Percentiles rank a stretch among this genome's conserved stretches.
These are phyloP conservation scores for Backusella psychrophila DNA, from an alignment of 192 early-diverging fungal genomes.

Conservation along the genomic window DNA sequence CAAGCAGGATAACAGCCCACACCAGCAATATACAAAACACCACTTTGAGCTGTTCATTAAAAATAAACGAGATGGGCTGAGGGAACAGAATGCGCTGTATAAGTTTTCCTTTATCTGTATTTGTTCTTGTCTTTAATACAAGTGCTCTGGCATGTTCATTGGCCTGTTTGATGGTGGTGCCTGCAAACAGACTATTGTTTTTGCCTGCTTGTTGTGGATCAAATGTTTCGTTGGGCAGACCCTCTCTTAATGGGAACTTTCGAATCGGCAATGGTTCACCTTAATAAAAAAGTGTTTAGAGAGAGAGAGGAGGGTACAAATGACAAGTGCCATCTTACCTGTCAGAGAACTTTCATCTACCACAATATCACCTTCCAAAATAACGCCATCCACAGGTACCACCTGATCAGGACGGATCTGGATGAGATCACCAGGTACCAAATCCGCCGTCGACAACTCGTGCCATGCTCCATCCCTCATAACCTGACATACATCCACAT, in stretches of 20 bases:
- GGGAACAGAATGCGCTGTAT: constrained; percentile 71
- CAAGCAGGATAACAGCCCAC: constrained; percentile 40
- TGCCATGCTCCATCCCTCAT: constrained; percentile 55
- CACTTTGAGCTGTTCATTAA: constrained; percentile 70
- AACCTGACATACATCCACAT: constrained; percentile 40
- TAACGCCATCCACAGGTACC: constrained; percentile 51
- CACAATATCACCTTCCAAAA: constrained; percentile 54
- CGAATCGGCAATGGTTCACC: constrained; percentile 62
- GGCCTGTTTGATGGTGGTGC: constrained; percentile 58
- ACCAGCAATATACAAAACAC: constrained; percentile 48
- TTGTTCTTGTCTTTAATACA: constrained; percentile 46
- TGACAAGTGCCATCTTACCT: constrained; percentile 24
- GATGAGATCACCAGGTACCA: constrained; percentile 72
- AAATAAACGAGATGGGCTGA: constrained; percentile 63
- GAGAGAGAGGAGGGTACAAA: too few relatives aligned
- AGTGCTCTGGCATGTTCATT: constrained; percentile 32
- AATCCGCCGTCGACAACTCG: constrained; percentile 40
- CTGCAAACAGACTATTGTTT: constrained; percentile 46
- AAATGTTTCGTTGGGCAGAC: constrained; percentile 1
- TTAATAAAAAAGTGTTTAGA: too few relatives aligned
- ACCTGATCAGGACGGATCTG: constrained; percentile 24
- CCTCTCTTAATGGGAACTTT: constrained; percentile 54
- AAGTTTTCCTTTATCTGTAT: constrained; percentile 58
- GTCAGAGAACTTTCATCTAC: constrained; percentile 63
- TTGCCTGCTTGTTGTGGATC: constrained; percentile 20